phyloP scores from a whole-genome alignment of 2,329 filamentous ascomycete species.

The Ascosphaera pollenicola region DNA sequence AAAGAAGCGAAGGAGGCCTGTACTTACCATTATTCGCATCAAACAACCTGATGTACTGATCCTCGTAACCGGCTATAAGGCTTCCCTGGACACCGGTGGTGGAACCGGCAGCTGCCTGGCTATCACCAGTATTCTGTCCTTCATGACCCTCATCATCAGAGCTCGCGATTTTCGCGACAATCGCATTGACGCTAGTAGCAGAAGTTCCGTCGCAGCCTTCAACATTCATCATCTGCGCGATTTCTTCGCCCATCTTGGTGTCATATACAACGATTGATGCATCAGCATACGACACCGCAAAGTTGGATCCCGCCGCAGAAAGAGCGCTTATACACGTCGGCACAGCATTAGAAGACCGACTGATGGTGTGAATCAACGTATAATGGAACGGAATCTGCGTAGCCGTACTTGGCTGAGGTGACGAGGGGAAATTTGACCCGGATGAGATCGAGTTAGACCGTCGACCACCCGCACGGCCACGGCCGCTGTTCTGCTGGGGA shows the following conservation, averaged over 20 bases:
- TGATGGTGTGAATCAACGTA: slow-evolving; percentile 70
- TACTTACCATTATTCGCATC: slow-evolving; percentile 93
- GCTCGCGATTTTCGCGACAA: slow-evolving; percentile 69
- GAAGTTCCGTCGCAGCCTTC: slow-evolving; percentile 83
- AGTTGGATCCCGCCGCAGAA: slow-evolving; percentile 61
- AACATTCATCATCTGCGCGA: slow-evolving; percentile 76
- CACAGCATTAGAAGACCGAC: slow-evolving; percentile 44
- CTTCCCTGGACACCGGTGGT: slow-evolving; percentile 74
- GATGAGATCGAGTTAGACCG: slow-evolving; percentile 86
- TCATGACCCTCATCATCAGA: too few species aligned
- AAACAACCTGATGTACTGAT: slow-evolving; percentile 89
- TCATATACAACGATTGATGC: slow-evolving; percentile 82
- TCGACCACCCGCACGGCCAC: slow-evolving; percentile 50
- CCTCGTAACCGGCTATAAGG: slow-evolving; percentile 91
- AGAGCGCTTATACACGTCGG: slow-evolving; percentile 87
- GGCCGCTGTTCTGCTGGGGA: slow-evolving; percentile 49
- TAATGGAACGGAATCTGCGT: slow-evolving; percentile 72
- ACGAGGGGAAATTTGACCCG: slow-evolving; percentile 74
- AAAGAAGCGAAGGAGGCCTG: slow-evolving; percentile 1
- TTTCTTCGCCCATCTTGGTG: slow-evolving; percentile 73
- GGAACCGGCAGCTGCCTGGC: slow-evolving; percentile 62
- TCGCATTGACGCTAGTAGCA: slow-evolving; percentile 67
- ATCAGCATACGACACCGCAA: slow-evolving; percentile 84
- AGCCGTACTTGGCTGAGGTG: slow-evolving; percentile 70
- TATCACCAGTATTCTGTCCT: slow-evolving; percentile 34